phyloP scores from a whole-genome alignment of 257 asterid genomes.

The Sherardia arvensis region DNA sequence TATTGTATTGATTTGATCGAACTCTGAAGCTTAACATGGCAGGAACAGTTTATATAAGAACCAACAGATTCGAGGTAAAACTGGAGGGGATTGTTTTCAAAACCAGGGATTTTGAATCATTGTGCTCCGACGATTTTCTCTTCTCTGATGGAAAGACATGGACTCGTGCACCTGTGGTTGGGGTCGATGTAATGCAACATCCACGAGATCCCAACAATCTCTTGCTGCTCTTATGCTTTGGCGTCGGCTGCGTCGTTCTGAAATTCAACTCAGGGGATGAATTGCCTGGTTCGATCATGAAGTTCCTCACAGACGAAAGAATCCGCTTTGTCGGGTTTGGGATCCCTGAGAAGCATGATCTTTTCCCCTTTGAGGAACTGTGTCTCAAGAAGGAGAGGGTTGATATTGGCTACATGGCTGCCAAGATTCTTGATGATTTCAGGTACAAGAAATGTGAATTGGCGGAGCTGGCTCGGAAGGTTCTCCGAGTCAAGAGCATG shows the following conservation, averaged over 20 bases:
- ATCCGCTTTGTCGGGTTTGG: slow-evolving; percentile 72
- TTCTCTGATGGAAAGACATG: slow-evolving; percentile 60
- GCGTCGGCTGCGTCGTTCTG: slow-evolving; percentile 72
- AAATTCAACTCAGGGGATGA: slow-evolving; percentile 42
- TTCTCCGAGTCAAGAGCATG: slow-evolving; percentile 69
- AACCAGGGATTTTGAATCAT: slow-evolving; percentile 51
- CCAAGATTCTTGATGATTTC: slow-evolving; percentile 41
- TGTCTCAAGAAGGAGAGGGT: slow-evolving; percentile 34
- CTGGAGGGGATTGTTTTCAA: slow-evolving; percentile 87
- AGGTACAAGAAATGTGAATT: slow-evolving; percentile 52
- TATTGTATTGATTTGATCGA: not conserved
- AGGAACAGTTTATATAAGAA: slow-evolving; percentile 55
- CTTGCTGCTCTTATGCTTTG: slow-evolving; percentile 54
- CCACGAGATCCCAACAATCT: slow-evolving; percentile 52
- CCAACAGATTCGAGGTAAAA: slow-evolving; percentile 71
- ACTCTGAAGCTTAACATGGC: slow-evolving; percentile 34
- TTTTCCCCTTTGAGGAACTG: slow-evolving; percentile 58
- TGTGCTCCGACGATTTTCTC: slow-evolving; percentile 62
- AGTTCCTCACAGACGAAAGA: slow-evolving; percentile 53
- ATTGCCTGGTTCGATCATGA: slow-evolving; percentile 36
- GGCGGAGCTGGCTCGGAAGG: slow-evolving; percentile 42
- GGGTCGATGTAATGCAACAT: slow-evolving; percentile 75
- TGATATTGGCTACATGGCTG: slow-evolving; percentile 69
- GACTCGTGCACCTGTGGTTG: slow-evolving; percentile 63
- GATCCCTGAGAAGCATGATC: slow-evolving; percentile 56